Evolutionary conservation across 2,329 filamentous ascomycete genomes (phyloP), one percentile per base, ranked within the genome.

Genomic region (Leptographium lundbergii): DNA sequence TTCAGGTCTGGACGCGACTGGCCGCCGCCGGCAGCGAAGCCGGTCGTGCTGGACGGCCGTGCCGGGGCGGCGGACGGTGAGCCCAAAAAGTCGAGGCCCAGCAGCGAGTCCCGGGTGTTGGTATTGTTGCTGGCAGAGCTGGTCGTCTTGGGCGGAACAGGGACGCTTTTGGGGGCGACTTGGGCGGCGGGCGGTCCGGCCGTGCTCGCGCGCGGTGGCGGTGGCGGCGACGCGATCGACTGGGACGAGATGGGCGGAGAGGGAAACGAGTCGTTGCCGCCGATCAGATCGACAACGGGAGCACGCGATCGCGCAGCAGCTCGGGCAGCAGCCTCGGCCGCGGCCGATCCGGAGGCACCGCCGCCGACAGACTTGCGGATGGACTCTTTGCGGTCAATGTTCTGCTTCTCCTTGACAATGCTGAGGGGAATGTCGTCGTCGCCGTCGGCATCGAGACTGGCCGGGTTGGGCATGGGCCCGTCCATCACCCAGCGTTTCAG

Each of bases 401-500:
- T 79, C 68, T 85, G 81, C 71, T 86, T 86, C 72, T 86, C 82
- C 69, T 84, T 85, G 59, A 85, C 81, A 51, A 85, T 70, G 67
- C 78, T 83, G 62, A 81, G 69, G 5, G 79, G 79, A 19, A 87
- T 84, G 71, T 97, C 91, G 65, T 96, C 91, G 67, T 96, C 92
- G 58, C 85, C 91, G 19, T 90, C 88, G 17, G 77, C 84, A 69
- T 95, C 90, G 57, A 99, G 74, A 1, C 88, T 89, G 3, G 89
- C 81, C n/a, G 95, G 94, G 70, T 97, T 91, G 6, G 95, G 95
- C 69, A 95, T 92, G 6, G 85, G 85, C 1, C 94, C 94, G 62
- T 99, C 94, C 91, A 97, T 97, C n/a, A 91, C 88, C 94, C 94
- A 99, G 75, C 95, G 82, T 81, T 96, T 97, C 58, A 94, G 88